Conservation (phyloP, 345 rosid species). For the Theobroma cacao region DNA sequence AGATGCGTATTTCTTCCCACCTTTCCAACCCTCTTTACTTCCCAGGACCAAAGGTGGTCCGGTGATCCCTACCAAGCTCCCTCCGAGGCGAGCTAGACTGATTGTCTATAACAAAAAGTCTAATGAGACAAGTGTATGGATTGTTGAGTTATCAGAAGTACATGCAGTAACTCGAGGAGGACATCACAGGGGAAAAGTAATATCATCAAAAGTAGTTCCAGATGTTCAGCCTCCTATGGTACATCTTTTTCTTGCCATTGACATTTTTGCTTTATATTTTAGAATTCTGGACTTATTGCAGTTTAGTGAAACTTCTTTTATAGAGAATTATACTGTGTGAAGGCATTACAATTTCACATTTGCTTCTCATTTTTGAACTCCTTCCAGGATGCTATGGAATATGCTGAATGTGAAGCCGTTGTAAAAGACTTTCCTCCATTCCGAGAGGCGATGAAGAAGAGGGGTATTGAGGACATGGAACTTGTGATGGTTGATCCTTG, state of each 20-base stretch:
- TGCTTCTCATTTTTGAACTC: neutral
- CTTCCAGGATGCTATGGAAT: conserved; percentile 63
- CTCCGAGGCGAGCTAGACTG: conserved; percentile 71
- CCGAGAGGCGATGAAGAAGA: conserved; percentile 70
- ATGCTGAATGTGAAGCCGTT: conserved; percentile 75
- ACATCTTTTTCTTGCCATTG: neutral
- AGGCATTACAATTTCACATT: neutral
- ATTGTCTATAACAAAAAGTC: conserved; percentile 68
- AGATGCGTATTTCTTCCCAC: conserved; percentile 82
- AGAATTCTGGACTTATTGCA: neutral
- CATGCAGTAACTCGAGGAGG: conserved; percentile 82
- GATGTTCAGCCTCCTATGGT: conserved; percentile 89
- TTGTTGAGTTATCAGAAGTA: conserved; percentile 69
- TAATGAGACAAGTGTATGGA: conserved; percentile 70
- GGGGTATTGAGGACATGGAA: conserved; percentile 78
- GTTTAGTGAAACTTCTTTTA: neutral
- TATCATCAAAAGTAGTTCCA: conserved; percentile 60
- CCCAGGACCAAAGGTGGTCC: conserved; percentile 69
- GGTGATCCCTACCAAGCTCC: conserved; percentile 66
- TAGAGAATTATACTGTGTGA: neutral
- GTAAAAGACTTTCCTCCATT: conserved; percentile 67
- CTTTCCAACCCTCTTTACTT: conserved; percentile 77
- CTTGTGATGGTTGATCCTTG: conserved; percentile 81
- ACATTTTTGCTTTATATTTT: neutral
- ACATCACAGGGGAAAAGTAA: conserved; percentile 73